These are phyloP conservation scores for Grifola frondosa DNA, from an alignment of 1,284 basidiomycete genomes.

Conservation along the genomic window DNA sequence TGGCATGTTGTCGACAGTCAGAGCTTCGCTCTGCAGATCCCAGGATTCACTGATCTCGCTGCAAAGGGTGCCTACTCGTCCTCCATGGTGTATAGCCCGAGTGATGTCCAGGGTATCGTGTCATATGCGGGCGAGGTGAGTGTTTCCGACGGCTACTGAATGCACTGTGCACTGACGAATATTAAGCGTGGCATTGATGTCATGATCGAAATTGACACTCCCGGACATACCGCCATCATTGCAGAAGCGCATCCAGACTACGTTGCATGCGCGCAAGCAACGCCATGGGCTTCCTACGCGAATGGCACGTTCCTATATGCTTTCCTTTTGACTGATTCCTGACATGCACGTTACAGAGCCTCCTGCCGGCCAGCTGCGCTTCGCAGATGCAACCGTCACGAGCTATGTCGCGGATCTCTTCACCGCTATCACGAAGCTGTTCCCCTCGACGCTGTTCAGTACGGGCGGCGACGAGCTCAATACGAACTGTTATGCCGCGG, in stretches of 20 bases:
- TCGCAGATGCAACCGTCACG: constrained; percentile 46
- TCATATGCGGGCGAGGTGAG: constrained; percentile 71
- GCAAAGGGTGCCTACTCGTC: constrained; percentile 69
- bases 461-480: constrained; percentile 88
- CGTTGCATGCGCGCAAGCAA: constrained; percentile 66
- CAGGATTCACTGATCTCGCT: constrained; percentile 62
- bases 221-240: constrained; percentile 77
- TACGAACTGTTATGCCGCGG: constrained; percentile 62
- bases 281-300: constrained; percentile 66
- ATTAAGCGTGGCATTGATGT: constrained; percentile 77
- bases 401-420: constrained; percentile 51
- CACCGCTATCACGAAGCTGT: constrained; percentile 39
- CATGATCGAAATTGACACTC: constrained; percentile 70
- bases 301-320: constrained; percentile 39
- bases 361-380: constrained; percentile 78
- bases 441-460: constrained; percentile 65
- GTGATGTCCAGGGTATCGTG: constrained; percentile 64
- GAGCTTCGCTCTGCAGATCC: constrained; percentile 73
- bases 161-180: constrained; percentile 7
- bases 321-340: not conserved
- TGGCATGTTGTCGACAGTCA: constrained; percentile 81
- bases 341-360: constrained; percentile 47
- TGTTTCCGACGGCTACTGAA: constrained; percentile 5
- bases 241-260: constrained; percentile 66
- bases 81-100: constrained; percentile 54